These are phyloP conservation scores for Leishmania tarentolae DNA, from an alignment of 208 protist species.

Conservation along the genomic window DNA sequence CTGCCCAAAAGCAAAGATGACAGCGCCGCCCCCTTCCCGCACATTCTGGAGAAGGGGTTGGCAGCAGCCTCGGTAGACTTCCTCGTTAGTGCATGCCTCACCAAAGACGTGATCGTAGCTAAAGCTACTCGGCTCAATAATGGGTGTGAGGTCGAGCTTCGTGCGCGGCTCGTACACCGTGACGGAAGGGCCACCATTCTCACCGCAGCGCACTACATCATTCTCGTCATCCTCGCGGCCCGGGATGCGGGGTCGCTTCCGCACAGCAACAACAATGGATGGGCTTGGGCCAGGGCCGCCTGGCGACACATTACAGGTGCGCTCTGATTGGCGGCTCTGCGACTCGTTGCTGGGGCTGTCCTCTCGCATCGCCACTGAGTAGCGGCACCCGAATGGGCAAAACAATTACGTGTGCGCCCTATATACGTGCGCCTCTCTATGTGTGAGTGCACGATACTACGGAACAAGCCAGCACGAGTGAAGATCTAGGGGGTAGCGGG, in stretches of 20 bases:
- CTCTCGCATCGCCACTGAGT: constrained; percentile 2
- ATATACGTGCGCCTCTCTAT: neutral
- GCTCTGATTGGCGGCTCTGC: constrained; percentile 17
- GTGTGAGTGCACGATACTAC: neutral
- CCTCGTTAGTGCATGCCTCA: constrained; percentile 56
- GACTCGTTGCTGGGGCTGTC: constrained; percentile 8
- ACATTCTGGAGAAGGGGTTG: constrained; percentile 69
- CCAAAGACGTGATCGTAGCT: constrained; percentile 84
- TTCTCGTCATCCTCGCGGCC: constrained; percentile 61
- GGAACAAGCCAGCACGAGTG: too few species aligned
- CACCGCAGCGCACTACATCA: constrained; percentile 76
- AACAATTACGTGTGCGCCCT: neutral
- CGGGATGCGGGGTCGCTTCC: constrained; percentile 77
- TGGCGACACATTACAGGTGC: constrained; percentile 9
- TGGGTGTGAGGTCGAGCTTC: constrained; percentile 93
- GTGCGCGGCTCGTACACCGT: constrained; percentile 84
- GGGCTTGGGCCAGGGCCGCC: constrained; percentile 6
- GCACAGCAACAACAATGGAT: constrained; percentile 80
- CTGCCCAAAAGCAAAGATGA: constrained; percentile 96
- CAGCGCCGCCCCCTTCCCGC: constrained; percentile 59
- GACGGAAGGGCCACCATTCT: constrained; percentile 24
- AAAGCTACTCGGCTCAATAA: constrained; percentile 87
- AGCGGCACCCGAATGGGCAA: neutral
- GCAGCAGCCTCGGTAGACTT: constrained; percentile 72
- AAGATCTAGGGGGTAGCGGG: neutral